Conservation (phyloP, 2,329 filamentous ascomycete species). For the Exophiala sideris region DNA sequence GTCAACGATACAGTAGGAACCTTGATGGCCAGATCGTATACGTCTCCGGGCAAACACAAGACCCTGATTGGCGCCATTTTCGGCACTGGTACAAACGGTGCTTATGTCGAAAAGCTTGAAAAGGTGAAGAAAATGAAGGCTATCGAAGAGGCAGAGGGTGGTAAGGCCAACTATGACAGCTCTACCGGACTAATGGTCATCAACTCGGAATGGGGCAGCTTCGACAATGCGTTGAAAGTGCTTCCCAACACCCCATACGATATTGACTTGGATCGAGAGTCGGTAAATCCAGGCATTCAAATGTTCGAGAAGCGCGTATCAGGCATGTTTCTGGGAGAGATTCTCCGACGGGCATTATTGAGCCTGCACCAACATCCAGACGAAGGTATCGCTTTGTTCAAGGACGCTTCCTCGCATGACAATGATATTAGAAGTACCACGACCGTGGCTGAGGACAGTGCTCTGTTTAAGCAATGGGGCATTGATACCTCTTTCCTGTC, state of each 20-base stretch:
- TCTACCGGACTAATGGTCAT: conserved; percentile 92
- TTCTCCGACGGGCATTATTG: conserved; percentile 74
- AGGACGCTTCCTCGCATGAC: conserved; percentile 66
- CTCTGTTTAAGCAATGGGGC: conserved; percentile 77
- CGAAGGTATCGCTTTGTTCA: conserved; percentile 67
- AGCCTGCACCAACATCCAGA: conserved; percentile 62
- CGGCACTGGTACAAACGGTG: conserved; percentile 94
- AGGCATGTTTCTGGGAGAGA: conserved; percentile 97
- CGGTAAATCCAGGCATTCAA: conserved; percentile 87
- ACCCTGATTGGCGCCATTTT: conserved; percentile 96
- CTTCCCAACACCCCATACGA: conserved; percentile 86
- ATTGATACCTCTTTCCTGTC: conserved; percentile 89
- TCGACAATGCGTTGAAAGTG: conserved; percentile 88
- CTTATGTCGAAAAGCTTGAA: conserved; percentile 87
- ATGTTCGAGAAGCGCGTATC: conserved; percentile 99
- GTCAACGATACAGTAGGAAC: conserved; percentile 98
- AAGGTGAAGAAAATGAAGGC: conserved; percentile 73
- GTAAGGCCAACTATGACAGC: conserved; percentile 65
- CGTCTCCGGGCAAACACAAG: conserved; percentile 78
- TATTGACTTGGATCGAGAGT: conserved; percentile 69
- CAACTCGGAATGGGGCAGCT: conserved; percentile 98
- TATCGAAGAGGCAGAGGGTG: conserved; percentile 48
- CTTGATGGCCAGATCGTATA: conserved; percentile 95
- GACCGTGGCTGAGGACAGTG: conserved; percentile 61
- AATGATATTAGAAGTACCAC: conserved; percentile 69